Evolutionary conservation across 805 yeast species (phyloP), one percentile per base, ranked within the genome.

Genomic region (Millerozyma miso): DNA sequence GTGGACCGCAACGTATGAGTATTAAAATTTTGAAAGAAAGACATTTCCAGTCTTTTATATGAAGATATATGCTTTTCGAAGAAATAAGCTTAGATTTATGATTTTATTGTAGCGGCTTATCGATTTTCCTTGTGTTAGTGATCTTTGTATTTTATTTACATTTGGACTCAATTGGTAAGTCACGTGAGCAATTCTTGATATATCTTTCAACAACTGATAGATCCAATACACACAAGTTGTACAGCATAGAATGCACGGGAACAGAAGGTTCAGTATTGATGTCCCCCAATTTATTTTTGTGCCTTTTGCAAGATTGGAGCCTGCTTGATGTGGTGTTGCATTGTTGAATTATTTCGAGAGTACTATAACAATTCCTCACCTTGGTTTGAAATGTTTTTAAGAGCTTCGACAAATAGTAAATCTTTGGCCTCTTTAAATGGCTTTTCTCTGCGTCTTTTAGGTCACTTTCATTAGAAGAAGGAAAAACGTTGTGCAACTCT

Each of bases 11-110:
- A 59, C 19, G 71, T 55, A 44, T 69, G 76, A 1, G 74, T 62
- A 50, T 70, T 70, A 60, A 70, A 69, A 53, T 69, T 70, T 46
- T 60, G 72, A 47, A 70, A 69, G 48, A 69, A 66, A 2, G 74
- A 57, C 73, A 66, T 66, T 37, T 17, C 49, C 29, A 14, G n/a
- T n/a, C n/a, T n/a, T n/a, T n/a, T n/a, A n/a, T n/a, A n/a, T n/a
- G n/a, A n/a, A n/a, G n/a, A n/a, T n/a, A n/a, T 23, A 4, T 12
- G 10, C 15, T 13, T 26, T 12, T 15, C 18, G 13, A 37, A 26
- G 8, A n/a, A 19, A 6, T 6, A 23, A 23, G 10, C 6, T 10
- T 23, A 32, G 17, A 7, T n/a, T 7, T n/a, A 32, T 15, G n/a
- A 13, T 32, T 32, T 32, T 26, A 16, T 35, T 35, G 20, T 13